Evolutionary conservation across 495 filamentous ascomycete genomes (phyloP).

Genomic region (Articulospora tetracladia): DNA sequence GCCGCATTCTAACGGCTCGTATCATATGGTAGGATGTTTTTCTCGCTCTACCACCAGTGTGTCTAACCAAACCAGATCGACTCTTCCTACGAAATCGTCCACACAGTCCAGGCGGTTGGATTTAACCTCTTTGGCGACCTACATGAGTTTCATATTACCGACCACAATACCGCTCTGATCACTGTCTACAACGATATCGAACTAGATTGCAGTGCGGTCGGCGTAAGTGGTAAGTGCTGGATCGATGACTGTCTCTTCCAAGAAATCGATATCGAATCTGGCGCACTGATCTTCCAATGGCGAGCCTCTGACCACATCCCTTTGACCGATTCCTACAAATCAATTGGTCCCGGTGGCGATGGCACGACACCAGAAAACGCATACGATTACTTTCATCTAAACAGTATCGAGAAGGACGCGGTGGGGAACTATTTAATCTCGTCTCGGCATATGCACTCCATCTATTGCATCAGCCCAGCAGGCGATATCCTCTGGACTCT

Average conservation of each 20-base stretch:
- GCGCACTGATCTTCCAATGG: slow-evolving; percentile 38
- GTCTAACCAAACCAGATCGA: background rate
- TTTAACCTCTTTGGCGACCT: background rate
- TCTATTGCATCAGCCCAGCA: slow-evolving; percentile 57
- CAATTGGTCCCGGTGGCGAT: background rate
- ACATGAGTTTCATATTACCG: slow-evolving; percentile 46
- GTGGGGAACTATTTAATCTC: slow-evolving; percentile 59
- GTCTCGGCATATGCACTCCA: slow-evolving; percentile 51
- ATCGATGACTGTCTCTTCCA: slow-evolving; percentile 20
- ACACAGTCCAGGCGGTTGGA: background rate
- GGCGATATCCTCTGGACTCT: slow-evolving; percentile 56
- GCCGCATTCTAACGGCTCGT: background rate
- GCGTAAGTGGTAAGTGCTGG: slow-evolving; percentile 35
- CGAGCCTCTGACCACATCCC: slow-evolving; percentile 32
- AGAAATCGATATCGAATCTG: slow-evolving; percentile 43
- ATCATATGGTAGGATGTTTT: background rate
- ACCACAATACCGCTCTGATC: slow-evolving; percentile 46
- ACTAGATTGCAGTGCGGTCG: slow-evolving; percentile 37
- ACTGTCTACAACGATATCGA: slow-evolving; percentile 41
- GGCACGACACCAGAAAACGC: slow-evolving; percentile 29
- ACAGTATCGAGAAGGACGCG: slow-evolving; percentile 55
- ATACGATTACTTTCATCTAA: slow-evolving; percentile 66
- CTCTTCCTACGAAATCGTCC: background rate
- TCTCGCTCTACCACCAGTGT: background rate
- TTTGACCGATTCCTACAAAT: background rate